phyloP scores from a whole-genome alignment of 2,329 filamentous ascomycete species.

The Fusarium falciforme region DNA sequence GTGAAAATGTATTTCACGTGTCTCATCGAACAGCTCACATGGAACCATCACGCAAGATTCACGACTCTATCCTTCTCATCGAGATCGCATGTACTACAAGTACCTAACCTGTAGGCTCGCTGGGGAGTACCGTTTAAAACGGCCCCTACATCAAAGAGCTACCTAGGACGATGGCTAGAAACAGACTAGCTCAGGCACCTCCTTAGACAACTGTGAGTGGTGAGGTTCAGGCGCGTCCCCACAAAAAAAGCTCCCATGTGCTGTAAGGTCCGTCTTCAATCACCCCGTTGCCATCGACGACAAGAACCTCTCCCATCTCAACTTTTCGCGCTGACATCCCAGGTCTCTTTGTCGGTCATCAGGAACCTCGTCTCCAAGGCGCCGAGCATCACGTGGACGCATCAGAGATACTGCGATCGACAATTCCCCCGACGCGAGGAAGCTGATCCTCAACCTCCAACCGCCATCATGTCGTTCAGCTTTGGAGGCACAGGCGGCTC shows the following conservation, averaged over 20 bases:
- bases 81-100: conserved; percentile 5
- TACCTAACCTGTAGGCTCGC: neutral
- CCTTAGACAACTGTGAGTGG: conserved; percentile 14
- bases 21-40: neutral
- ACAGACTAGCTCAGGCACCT: conserved; percentile 20
- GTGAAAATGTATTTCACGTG: neutral
- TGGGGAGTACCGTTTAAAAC: conserved; percentile 17
- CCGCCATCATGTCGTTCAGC: conserved; percentile 53
- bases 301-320: conserved; percentile 24
- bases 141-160: neutral
- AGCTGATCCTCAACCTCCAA: conserved; percentile 30
- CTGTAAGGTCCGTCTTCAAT: conserved; percentile 22
- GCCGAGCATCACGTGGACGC: conserved; percentile 7
- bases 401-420: conserved; percentile 22
- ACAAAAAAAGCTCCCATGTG: conserved; percentile 46
- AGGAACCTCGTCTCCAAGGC: conserved; percentile 3
- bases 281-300: conserved; percentile 41
- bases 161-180: neutral
- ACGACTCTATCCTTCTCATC: conserved; percentile 14
- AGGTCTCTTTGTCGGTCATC: conserved; percentile 9
- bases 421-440: conserved; percentile 29
- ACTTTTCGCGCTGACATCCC: conserved; percentile 19
- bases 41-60: neutral
- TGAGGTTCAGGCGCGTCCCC: conserved; percentile 24
- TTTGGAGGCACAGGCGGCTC: conserved; percentile 51